Base-by-base conservation (phyloP, 257 asterid genomes). In the Solanum tarijense region DNA sequence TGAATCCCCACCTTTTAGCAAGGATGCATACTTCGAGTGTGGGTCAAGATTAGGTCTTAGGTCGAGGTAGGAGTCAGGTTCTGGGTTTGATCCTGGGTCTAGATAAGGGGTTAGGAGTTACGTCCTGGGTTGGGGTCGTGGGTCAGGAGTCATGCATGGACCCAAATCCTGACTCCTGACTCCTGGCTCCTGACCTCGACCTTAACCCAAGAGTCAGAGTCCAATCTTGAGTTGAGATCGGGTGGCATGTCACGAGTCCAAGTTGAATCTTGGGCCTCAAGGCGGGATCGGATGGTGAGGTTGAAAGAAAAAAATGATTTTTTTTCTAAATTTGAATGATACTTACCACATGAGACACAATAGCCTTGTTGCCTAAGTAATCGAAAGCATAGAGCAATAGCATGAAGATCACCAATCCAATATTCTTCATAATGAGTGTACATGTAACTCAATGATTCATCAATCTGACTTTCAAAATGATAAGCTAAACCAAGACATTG, bases 381-480 rank as follows among this genome's bases (percentile, higher is more conserved):
- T 29, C 87, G 25, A 35, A 89, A 89, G 1, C 75, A 81, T 23
- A 87, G 86, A 46, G 91, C 85, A 36, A 78, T 39, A 11, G 29
- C 14, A n/a, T 87, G 38, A 31, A 87, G 90, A 27, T 89, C 72
- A 38, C 16, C 23, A 29, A 25, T 78, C 25, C 12, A 32, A 52
- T 18, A 0, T 58, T 20, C 13, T 1, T 36, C 8, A 25, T 78
- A 78, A 14, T 0, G 0, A 9, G 0, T 41, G 12, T 78, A 0
- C 36, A 90, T 34, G 13, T 8, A 2, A 6, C 11, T 66, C 10
- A 85, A 9, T 12, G 58, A 32, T 27, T 27, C 85, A 21, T 76
- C 86, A 6, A 91, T 91, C 43, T 88, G 89, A 3, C n/a, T 31
- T 71, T 52, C 84, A 83, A 89, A 91, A 60, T 86, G 90, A 48